A percentile compares a stretch with the other conserved stretches of the same genome.
phyloP scores from a whole-genome alignment of 2,329 filamentous ascomycete genomes.

The Passalora sequoiae region DNA sequence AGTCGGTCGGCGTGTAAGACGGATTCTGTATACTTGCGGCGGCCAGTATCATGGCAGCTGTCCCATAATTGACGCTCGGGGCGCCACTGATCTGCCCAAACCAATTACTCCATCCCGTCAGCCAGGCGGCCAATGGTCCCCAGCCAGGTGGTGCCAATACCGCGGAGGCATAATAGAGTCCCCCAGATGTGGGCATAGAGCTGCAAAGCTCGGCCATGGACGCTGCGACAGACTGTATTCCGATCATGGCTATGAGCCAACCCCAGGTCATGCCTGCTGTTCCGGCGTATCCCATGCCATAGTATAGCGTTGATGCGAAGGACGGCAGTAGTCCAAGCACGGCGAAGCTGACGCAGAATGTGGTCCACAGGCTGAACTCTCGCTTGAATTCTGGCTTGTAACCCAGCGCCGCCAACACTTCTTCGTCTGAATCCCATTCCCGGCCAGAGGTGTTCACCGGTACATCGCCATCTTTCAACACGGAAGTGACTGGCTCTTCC shows the following conservation, averaged over 20 bases:
- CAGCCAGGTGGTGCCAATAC: constrained; percentile 63
- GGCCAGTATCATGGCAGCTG: constrained; percentile 66
- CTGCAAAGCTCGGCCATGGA: constrained; percentile 64
- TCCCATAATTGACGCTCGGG: constrained; percentile 61
- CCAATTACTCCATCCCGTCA: constrained; percentile 68
- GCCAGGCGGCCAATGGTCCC: constrained; percentile 62
- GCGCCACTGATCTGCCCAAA: constrained; percentile 60
- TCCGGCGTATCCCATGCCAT: constrained; percentile 55
- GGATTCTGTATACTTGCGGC: constrained; percentile 64
- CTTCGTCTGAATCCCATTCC: constrained; percentile 52
- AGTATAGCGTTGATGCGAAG: constrained; percentile 66
- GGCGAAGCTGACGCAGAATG: constrained; percentile 69
- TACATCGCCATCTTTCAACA: constrained; percentile 46
- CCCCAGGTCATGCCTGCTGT: constrained; percentile 64
- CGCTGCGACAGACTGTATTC: constrained; percentile 65
- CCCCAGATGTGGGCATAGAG: constrained; percentile 42
- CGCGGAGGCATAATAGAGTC: constrained; percentile 68
- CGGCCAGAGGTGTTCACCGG: constrained; percentile 42
- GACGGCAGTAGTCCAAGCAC: constrained; percentile 66
- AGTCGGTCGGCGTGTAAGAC: constrained; percentile 58
- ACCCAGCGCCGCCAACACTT: constrained; percentile 57
- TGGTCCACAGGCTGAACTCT: constrained; percentile 69
- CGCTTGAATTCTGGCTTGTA: constrained; percentile 62
- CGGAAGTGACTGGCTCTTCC: constrained; percentile 50
- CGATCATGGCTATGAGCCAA: constrained; percentile 67